phyloP scores from a whole-genome alignment of 495 filamentous ascomycete genomes.

The Rhypophila decipiens region DNA sequence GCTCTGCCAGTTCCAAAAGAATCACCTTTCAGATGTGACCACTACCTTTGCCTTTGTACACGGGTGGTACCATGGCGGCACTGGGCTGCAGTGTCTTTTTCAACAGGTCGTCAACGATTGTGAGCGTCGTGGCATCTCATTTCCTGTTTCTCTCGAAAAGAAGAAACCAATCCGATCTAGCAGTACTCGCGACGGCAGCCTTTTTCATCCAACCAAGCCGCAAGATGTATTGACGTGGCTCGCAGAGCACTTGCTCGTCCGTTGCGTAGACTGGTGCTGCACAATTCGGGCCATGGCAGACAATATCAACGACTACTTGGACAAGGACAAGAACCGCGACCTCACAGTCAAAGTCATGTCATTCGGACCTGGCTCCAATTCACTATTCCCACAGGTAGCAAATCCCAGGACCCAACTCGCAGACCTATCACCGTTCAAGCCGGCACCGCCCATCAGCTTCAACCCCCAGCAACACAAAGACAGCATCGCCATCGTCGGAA shows the following conservation, averaged over 20 bases:
- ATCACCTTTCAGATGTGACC: background rate
- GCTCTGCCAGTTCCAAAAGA: background rate
- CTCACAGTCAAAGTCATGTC: background rate
- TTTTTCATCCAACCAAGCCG: too few relatives aligned
- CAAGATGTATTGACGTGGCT: background rate
- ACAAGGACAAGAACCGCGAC: background rate
- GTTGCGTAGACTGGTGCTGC: background rate
- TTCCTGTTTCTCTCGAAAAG: background rate
- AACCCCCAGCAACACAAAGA: background rate
- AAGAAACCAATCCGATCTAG: background rate
- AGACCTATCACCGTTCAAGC: background rate
- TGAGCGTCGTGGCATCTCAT: background rate
- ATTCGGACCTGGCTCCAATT: background rate
- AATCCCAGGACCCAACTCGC: background rate
- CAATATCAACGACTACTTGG: background rate
- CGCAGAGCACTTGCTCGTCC: background rate
- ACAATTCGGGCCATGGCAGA: background rate
- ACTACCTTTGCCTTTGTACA: conserved; percentile 9
- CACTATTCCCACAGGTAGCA: background rate
- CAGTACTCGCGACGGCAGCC: background rate
- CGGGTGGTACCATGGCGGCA: conserved; percentile 15
- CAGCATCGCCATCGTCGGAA: conserved; percentile 7
- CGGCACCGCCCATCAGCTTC: background rate
- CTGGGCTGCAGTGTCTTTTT: conserved; percentile 5
- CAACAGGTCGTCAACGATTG: conserved; percentile 7